These are phyloP conservation scores for Phytopythium boreale DNA, from an alignment of 352 stramenopile species.

Conservation along the genomic window DNA sequence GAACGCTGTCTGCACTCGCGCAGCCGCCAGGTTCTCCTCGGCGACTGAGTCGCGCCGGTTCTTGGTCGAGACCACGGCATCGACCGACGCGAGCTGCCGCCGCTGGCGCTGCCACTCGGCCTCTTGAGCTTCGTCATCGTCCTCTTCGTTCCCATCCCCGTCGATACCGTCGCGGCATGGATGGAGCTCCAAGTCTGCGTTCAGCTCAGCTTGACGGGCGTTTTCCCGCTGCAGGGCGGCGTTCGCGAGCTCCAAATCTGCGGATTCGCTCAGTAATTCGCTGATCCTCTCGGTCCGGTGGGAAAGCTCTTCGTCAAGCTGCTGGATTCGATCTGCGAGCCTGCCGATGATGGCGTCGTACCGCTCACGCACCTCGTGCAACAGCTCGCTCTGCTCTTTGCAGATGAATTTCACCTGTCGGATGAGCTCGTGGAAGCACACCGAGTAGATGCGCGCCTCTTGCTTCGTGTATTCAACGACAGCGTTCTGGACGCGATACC, in stretches of 20 bases:
- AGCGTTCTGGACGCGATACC: neutral
- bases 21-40: slow-evolving; percentile 49
- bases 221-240: slow-evolving; percentile 18
- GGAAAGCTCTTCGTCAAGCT: neutral
- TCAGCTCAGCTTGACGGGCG: neutral
- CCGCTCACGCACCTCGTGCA: slow-evolving; percentile 50
- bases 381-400: slow-evolving; percentile 69
- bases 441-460: slow-evolving; percentile 62
- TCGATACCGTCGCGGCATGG: slow-evolving; percentile 3
- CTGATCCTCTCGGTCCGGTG: neutral
- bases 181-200: neutral
- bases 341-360: slow-evolving; percentile 33
- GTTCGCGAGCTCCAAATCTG: slow-evolving; percentile 10
- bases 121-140: slow-evolving; percentile 27
- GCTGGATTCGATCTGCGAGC: neutral
- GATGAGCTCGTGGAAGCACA: slow-evolving; percentile 75
- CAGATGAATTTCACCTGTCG: slow-evolving; percentile 77
- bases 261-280: neutral
- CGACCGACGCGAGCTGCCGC: slow-evolving; percentile 7
- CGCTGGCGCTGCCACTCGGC: slow-evolving; percentile 34
- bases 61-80: slow-evolving; percentile 10
- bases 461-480: slow-evolving; percentile 45
- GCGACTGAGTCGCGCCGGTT: slow-evolving; percentile 27
- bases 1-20: slow-evolving; percentile 47
- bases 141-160: slow-evolving; percentile 9